Percentiles rank a stretch among this genome's conserved stretches.
phyloP scores from a whole-genome alignment of 1,139 yeast species.

The Geotrichum citri-aurantii region DNA sequence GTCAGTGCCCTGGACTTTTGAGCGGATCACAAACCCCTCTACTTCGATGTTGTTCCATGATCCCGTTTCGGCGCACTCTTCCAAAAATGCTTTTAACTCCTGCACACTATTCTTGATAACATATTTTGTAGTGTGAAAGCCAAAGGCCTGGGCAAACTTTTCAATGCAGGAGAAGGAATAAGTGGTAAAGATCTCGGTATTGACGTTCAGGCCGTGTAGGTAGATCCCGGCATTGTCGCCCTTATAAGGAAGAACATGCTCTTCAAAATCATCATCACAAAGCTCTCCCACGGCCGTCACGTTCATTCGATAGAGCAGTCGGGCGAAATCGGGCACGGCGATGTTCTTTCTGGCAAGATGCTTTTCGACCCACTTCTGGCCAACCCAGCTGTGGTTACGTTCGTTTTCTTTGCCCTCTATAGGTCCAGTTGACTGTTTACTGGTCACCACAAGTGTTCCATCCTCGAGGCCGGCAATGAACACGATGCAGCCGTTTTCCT shows the following conservation, averaged over 20 bases:
- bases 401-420: conserved; percentile 34
- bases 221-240: conserved; percentile 71
- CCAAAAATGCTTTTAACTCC: conserved; percentile 48
- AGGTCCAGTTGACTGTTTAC: conserved; percentile 82
- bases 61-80: conserved; percentile 59
- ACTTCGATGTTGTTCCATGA: conserved; percentile 64
- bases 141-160: conserved; percentile 61
- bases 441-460: conserved; percentile 73
- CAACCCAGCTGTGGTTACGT: conserved; percentile 71
- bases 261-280: conserved; percentile 92
- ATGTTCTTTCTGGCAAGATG: conserved; percentile 47
- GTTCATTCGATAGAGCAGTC: conserved; percentile 45
- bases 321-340: conserved; percentile 49
- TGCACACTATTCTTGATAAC: conserved; percentile 39
- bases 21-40: conserved; percentile 90
- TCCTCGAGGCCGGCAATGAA: conserved; percentile 70
- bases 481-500: conserved; percentile 92
- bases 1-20: conserved; percentile 41
- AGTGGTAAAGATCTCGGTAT: conserved; percentile 59
- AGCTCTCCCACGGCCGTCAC: conserved; percentile 87
- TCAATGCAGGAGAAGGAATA: conserved; percentile 55
- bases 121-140: conserved; percentile 56
- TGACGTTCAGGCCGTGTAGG: conserved; percentile 79
- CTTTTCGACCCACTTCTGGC: conserved; percentile 50
- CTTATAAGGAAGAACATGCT: conserved; percentile 78